These are phyloP conservation scores for Harringtonia lauricola DNA, from an alignment of 2,329 filamentous ascomycete genomes.

Conservation along the genomic window DNA sequence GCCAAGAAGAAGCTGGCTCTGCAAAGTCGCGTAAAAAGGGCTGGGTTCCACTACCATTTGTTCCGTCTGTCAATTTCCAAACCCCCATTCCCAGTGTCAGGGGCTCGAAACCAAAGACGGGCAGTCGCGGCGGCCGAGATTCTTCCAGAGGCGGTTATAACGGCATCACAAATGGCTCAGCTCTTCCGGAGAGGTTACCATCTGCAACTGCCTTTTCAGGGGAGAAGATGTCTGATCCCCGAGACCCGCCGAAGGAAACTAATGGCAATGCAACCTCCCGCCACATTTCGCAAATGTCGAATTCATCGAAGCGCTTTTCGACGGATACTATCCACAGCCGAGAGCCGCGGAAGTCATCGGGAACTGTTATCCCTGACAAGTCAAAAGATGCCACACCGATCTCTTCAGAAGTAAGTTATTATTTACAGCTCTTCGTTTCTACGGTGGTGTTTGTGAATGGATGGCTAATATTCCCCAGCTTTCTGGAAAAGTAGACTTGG, in stretches of 20 bases:
- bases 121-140: constrained; percentile 32
- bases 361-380: constrained; percentile 24
- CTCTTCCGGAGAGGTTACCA: constrained; percentile 13
- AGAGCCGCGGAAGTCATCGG: constrained; percentile 34
- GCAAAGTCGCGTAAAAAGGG: constrained; percentile 55
- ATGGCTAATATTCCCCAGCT: not conserved
- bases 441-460: not conserved
- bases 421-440: not conserved
- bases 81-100: constrained; percentile 57
- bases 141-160: constrained; percentile 16
- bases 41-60: constrained; percentile 76
- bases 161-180: constrained; percentile 10
- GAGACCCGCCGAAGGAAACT: constrained; percentile 24
- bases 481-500: constrained; percentile 9
- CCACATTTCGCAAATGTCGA: constrained; percentile 22
- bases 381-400: constrained; percentile 26
- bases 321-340: constrained; percentile 27
- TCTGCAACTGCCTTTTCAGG: constrained; percentile 7
- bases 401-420: constrained; percentile 26
- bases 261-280: constrained; percentile 19
- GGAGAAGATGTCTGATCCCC: constrained; percentile 26
- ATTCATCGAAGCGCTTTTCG: constrained; percentile 31
- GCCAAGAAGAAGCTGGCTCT: constrained; percentile 40
- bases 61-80: constrained; percentile 75
- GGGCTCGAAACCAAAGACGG: constrained; percentile 37